These are phyloP conservation scores for Russula lepida DNA, from an alignment of 768 basidiomycete genomes.

Conservation along the genomic window DNA sequence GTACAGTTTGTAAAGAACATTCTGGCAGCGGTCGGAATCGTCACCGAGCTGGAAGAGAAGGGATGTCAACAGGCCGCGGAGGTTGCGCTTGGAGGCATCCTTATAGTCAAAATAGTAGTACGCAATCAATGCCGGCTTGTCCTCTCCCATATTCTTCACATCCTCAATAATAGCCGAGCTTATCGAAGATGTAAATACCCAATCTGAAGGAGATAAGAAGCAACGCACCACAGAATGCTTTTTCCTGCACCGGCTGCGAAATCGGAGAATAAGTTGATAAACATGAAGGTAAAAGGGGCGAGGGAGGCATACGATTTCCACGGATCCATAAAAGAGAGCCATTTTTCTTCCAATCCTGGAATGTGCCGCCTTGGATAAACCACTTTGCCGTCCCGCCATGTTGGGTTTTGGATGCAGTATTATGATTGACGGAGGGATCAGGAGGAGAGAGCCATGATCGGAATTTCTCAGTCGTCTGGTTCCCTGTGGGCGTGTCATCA, in stretches of 20 bases:
- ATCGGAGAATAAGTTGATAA: neutral
- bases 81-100: neutral
- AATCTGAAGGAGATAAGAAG: too few species aligned
- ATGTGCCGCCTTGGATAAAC: too few species aligned
- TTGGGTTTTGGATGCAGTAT: too few species aligned
- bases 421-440: too few species aligned
- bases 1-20: neutral
- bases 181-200: neutral
- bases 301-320: neutral
- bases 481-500: too few species aligned
- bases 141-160: neutral
- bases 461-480: too few species aligned
- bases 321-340: too few species aligned
- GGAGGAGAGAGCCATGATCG: too few species aligned
- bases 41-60: neutral
- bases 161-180: constrained; percentile 1
- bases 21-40: neutral
- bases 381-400: too few species aligned
- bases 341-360: too few species aligned
- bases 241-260: constrained; percentile 1
- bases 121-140: neutral
- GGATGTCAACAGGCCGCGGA: neutral
- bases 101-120: neutral
- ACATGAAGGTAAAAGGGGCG: neutral
- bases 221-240: neutral